These are phyloP conservation scores for Tetracladium setigerum DNA, from an alignment of 495 filamentous ascomycete species.

Conservation along the genomic window DNA sequence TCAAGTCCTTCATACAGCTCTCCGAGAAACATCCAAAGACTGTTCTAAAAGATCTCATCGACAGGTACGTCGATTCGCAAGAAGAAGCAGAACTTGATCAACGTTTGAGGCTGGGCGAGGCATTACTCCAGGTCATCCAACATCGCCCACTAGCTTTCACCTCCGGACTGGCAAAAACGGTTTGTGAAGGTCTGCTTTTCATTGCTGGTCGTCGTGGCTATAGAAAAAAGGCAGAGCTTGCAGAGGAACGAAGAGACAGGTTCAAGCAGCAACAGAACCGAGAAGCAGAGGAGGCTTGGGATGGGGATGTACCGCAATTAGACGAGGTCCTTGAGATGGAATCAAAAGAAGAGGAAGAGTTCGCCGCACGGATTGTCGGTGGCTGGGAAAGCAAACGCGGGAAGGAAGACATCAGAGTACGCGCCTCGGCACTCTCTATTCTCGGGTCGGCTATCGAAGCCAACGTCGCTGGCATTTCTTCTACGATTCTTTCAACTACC, in stretches of 20 bases:
- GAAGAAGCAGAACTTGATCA: slow-evolving; percentile 55
- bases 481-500: slow-evolving; percentile 43
- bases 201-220: slow-evolving; percentile 56
- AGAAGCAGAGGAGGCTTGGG: slow-evolving; percentile 46
- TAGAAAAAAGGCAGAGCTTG: slow-evolving; percentile 45
- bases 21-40: slow-evolving; percentile 57
- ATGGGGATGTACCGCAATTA: slow-evolving; percentile 38
- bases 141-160: slow-evolving; percentile 53
- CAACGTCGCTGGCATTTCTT: slow-evolving; percentile 53
- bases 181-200: slow-evolving; percentile 56
- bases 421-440: slow-evolving; percentile 71
- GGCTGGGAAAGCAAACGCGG: slow-evolving; percentile 67
- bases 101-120: slow-evolving; percentile 66
- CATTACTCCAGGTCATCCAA: slow-evolving; percentile 60
- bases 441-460: slow-evolving; percentile 59
- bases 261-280: slow-evolving; percentile 36
- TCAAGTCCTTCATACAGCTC: slow-evolving; percentile 61
- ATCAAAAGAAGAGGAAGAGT: slow-evolving; percentile 37
- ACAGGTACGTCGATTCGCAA: slow-evolving; percentile 57
- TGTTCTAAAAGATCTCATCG: slow-evolving; percentile 56
- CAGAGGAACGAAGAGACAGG: slow-evolving; percentile 40
- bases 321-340: slow-evolving; percentile 31
- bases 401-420: slow-evolving; percentile 68
- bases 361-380: slow-evolving; percentile 56
- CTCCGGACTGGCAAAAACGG: slow-evolving; percentile 45